Conservation (phyloP, 345 rosid species). For the Linum usitatissimum region DNA sequence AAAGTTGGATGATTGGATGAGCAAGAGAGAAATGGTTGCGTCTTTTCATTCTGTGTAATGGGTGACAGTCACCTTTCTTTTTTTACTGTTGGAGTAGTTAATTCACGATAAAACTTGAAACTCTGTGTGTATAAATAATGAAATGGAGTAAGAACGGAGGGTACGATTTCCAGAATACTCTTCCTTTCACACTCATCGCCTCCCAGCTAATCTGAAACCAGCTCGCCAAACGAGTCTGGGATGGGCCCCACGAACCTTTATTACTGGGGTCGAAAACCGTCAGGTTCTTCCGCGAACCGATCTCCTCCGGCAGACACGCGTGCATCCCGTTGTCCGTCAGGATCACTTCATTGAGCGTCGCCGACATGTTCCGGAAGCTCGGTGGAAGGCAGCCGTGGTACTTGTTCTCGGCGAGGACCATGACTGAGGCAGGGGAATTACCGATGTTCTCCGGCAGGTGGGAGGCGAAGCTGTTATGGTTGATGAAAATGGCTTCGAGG, state of each 20-base stretch:
- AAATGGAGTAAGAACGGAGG: too few relatives aligned
- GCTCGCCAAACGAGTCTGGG: conserved; percentile 36
- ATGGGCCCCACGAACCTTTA: conserved; percentile 49
- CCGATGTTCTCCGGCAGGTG: conserved; percentile 38
- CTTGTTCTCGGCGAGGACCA: conserved; percentile 53
- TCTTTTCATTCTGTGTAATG: too few relatives aligned
- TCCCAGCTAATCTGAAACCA: too few relatives aligned
- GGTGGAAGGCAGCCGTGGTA: conserved; percentile 64
- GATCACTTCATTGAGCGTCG: conserved; percentile 50
- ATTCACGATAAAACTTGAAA: too few relatives aligned
- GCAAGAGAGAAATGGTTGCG: too few relatives aligned
- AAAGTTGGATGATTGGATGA: too few relatives aligned
- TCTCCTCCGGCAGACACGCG: conserved; percentile 51
- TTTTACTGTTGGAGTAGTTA: too few relatives aligned
- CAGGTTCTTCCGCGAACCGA: conserved; percentile 42
- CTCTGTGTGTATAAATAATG: too few relatives aligned
- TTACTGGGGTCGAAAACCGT: conserved; percentile 57
- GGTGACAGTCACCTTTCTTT: too few relatives aligned
- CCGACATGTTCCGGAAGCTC: conserved; percentile 56
- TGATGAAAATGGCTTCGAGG: conserved; percentile 65
- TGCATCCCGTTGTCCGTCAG: conserved; percentile 47
- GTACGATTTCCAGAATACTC: too few relatives aligned
- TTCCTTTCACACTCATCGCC: too few relatives aligned
- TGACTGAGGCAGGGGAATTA: conserved; percentile 58
- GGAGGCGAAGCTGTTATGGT: conserved; percentile 48